Evolutionary conservation across 176 grass and related monocot genomes (phyloP), one percentile per base, ranked within the genome.

Genomic region (Oryza meridionalis): DNA sequence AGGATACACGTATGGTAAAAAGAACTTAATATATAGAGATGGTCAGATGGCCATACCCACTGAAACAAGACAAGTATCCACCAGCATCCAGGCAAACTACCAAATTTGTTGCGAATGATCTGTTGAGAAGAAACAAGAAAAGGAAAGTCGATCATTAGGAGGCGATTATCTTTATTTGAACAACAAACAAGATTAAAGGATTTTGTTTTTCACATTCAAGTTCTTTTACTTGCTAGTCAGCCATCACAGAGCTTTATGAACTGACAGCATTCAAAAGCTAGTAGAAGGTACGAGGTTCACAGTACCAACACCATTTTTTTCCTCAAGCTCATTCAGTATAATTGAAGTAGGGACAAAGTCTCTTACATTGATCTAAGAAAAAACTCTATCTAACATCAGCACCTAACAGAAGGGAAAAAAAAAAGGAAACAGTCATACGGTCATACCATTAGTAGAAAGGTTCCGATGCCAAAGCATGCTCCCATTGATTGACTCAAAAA

Each of bases 401-500:
- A 51, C 27, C 9, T 58, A 29, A 11, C 11, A 13, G 40, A 35
- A 61, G 21, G 62, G n/a, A n/a, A 65, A 38, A 77, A 92, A 11
- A 4, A 21, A 14, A 81, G 33, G n/a, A 73, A 79, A 86, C 1
- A 65, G 15, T 0, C 86, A 65, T 95, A 98, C 93, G 47, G 12
- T 0, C 88, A 59, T 95, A 98, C 96, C 92, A 86, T 53, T 69
- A 93, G 72, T 43, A 90, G 59, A 95, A 98, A 31, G 73, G 90
- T 84, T 77, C 93, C 85, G 15, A 90, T 1, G 45, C 79, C 71
- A 91, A 98, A 94, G 78, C 96, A 95, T 65, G 33, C 89, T 81
- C 80, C 86, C 96, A 95, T 98, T 67, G 96, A 98, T 82, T 93
- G 83, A 84, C 96, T 98, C 72, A 98, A 77, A 85, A 87, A 98